phyloP scores from a whole-genome alignment of 306 rosid species.

The Pyrus betulifolia region DNA sequence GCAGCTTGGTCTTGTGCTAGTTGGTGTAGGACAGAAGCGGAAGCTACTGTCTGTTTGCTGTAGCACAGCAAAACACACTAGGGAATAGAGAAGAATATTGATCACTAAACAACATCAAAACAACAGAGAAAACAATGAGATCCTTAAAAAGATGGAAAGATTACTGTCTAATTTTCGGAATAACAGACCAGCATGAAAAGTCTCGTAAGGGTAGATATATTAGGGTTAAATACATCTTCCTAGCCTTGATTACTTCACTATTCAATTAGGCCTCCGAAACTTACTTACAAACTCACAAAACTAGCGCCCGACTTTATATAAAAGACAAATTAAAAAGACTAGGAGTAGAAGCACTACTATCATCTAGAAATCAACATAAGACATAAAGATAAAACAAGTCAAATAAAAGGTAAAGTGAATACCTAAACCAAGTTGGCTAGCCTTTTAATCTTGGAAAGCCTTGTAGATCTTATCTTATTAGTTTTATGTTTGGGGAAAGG shows the following conservation, averaged over 20 bases:
- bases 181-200: not conserved
- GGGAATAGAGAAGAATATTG: not conserved
- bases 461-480: not conserved
- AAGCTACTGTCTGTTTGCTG: not conserved
- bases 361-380: not conserved
- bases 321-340: not conserved
- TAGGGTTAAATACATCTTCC: not conserved
- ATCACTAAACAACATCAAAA: not conserved
- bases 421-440: not conserved
- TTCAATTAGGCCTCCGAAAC: not conserved
- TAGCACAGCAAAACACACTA: not conserved
- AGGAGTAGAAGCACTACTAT: not conserved
- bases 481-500: not conserved
- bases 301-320: no score
- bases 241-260: not conserved
- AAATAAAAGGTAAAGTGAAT: not conserved
- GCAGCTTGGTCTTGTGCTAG: not conserved
- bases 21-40: not conserved
- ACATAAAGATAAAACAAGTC: not conserved
- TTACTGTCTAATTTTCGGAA: not conserved
- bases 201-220: not conserved
- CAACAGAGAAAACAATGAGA: not conserved
- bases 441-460: not conserved
- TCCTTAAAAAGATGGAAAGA: not conserved
- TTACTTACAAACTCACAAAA: not conserved